A percentile compares a stretch with the other conserved stretches of the same genome.
Evolutionary conservation across 345 rosid species (phyloP).

Genomic region (Eucalyptus paniculata): DNA sequence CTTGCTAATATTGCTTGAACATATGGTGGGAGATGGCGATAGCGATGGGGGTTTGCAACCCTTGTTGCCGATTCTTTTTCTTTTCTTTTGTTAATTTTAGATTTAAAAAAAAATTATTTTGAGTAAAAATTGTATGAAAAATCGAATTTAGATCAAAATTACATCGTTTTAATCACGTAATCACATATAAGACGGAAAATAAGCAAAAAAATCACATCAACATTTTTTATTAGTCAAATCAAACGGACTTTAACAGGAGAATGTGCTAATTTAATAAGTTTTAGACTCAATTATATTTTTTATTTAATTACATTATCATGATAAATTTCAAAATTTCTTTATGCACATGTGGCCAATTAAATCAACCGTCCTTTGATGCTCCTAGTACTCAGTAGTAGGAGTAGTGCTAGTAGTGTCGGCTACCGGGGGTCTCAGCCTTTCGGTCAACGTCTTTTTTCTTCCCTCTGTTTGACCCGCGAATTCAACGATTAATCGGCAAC

Average conservation of each 20-base stretch:
- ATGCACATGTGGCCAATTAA: background rate
- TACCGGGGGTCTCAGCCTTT: background rate
- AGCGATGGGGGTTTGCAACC: fast-evolving
- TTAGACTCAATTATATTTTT: too few relatives aligned
- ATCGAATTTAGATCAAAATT: fast-evolving
- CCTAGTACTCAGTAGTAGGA: background rate
- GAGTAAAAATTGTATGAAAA: too few relatives aligned
- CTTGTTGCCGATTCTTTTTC: too few relatives aligned
- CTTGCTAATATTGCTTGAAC: background rate
- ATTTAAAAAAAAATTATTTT: too few relatives aligned
- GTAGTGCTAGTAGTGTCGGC: background rate
- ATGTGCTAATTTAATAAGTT: too few relatives aligned
- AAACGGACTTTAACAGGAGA: too few relatives aligned
- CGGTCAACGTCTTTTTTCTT: background rate
- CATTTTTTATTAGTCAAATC: fast-evolving
- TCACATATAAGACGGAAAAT: fast-evolving
- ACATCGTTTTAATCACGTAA: fast-evolving
- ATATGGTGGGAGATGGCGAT: fast-evolving
- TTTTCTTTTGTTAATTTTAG: too few relatives aligned
- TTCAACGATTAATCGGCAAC: background rate
- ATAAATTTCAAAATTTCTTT: too few relatives aligned
- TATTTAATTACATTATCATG: fast-evolving
- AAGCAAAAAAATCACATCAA: too few relatives aligned
- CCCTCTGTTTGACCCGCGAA: background rate
- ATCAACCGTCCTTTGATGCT: background rate